Evolutionary conservation across 2,329 filamentous ascomycete species (phyloP), one percentile per base, ranked within the genome.

Genomic region (Penicillium sp.): DNA sequence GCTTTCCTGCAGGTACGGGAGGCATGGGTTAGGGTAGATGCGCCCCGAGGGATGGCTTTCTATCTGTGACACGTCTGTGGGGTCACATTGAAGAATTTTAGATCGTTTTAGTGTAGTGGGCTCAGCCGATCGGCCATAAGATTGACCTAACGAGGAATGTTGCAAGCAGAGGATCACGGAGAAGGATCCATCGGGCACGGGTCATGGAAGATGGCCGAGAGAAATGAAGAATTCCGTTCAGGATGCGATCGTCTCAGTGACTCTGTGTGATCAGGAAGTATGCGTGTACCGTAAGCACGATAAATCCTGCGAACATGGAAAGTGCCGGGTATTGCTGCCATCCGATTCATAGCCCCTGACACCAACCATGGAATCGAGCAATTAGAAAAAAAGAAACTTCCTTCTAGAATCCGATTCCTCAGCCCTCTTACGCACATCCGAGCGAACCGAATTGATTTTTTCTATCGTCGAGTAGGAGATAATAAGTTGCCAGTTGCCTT

Each of bases 51-150:
- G 11, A n/a, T 19, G 25, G 19, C 37, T 35, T 2, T 56, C 47
- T 57, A 60, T 57, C 50, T 58, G 48, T 29, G 25, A 60, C 55
- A 35, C 42, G 33, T 53, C 13, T 46, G 56, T 59, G 49, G 60
- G 54, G 59, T 60, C 50, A 33, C 43, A 56, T 62, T 25, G 56
- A 58, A 55, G 55, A 50, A 55, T 57, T 46, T 33, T 54, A 56
- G 54, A 54, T 50, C 53, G 29, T 19, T 11, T 53, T 37, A 33
- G 31, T 16, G 8, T 37, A 26, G 26, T 11, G 39, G 35, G 27
- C 39, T 29, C 29, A 39, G 31, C 42, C 25, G 54, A 57, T 54
- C 46, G 21, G 37, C 29, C 39, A 37, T 26, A 13, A 35, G 16
- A 51, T 46, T 58, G 21, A 43, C 52, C 57, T 25, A 57, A 55